phyloP scores from a whole-genome alignment of 2,329 filamentous ascomycete species.

The Colletotrichum sp. region DNA sequence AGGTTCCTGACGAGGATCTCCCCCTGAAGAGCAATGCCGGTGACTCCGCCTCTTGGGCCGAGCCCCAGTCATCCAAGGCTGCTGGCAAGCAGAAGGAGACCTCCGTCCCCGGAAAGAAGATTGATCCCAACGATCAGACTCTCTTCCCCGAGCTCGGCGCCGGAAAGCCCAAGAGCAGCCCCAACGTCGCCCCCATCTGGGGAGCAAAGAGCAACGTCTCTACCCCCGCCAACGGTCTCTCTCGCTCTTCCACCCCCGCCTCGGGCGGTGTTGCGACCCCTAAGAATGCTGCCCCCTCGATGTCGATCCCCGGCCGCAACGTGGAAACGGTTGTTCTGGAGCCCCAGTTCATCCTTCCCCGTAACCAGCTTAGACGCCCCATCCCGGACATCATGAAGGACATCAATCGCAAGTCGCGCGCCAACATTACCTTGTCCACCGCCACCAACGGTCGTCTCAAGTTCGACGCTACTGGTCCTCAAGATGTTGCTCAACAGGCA shows the following conservation, averaged over 20 bases:
- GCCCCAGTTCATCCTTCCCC: slow-evolving; percentile 77
- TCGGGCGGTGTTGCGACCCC: slow-evolving; percentile 63
- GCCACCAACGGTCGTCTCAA: slow-evolving; percentile 75
- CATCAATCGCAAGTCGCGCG: slow-evolving; percentile 90
- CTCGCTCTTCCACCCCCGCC: slow-evolving; percentile 66
- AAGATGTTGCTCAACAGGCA: slow-evolving; percentile 84
- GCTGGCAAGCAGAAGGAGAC: slow-evolving; percentile 72
- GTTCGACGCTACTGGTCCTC: slow-evolving; percentile 85
- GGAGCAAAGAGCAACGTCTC: slow-evolving; percentile 70
- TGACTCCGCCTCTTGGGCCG: slow-evolving; percentile 51
- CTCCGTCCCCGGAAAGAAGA: slow-evolving; percentile 43
- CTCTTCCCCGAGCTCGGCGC: slow-evolving; percentile 90
- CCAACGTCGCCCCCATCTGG: slow-evolving; percentile 77
- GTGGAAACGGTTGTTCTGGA: slow-evolving; percentile 78
- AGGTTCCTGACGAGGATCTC: slow-evolving; percentile 81
- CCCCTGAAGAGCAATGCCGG: slow-evolving; percentile 53
- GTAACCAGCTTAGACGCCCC: slow-evolving; percentile 81
- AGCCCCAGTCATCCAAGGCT: slow-evolving; percentile 64
- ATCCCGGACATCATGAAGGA: slow-evolving; percentile 86
- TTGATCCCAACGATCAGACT: slow-evolving; percentile 90
- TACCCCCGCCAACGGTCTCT: slow-evolving; percentile 57
- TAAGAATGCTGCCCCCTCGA: slow-evolving; percentile 52
- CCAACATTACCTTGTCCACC: slow-evolving; percentile 78
- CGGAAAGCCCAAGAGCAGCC: slow-evolving; percentile 68
- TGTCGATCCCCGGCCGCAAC: slow-evolving; percentile 84